phyloP scores from a whole-genome alignment of 140 eudicot species.

The Senecio squalidus region DNA sequence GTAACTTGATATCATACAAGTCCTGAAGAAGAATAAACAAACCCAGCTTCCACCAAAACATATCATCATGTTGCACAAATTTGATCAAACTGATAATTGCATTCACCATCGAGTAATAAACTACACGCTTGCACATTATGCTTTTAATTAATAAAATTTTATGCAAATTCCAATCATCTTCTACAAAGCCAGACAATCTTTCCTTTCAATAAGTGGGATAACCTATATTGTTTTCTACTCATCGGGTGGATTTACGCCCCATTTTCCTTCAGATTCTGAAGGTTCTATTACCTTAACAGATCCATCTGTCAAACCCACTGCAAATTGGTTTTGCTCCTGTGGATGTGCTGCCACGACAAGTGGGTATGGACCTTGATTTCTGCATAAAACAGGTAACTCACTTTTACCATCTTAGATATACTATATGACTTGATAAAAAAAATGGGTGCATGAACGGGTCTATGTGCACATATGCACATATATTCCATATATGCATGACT shows the following conservation, averaged over 20 bases:
- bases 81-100: neutral
- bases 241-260: slow-evolving; percentile 63
- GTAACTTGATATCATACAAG: no score
- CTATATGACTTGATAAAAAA: no score
- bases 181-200: neutral
- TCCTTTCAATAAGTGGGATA: slow-evolving; percentile 1
- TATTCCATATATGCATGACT: neutral
- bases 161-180: neutral
- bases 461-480: neutral
- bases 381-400: slow-evolving; percentile 18
- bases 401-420: neutral
- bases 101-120: neutral
- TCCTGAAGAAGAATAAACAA: no score
- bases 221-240: slow-evolving; percentile 17
- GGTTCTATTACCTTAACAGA: slow-evolving; percentile 86
- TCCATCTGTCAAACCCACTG: slow-evolving; percentile 77
- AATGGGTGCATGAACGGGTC: neutral
- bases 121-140: slow-evolving; percentile 4
- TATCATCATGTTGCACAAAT: no score
- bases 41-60: no score
- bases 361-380: slow-evolving; percentile 62
- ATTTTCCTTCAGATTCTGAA: slow-evolving; percentile 61
- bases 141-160: neutral
- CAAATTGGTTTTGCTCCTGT: slow-evolving; percentile 74
- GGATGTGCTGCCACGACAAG: slow-evolving; percentile 82